Percentiles rank a stretch among this genome's conserved stretches.
Evolutionary conservation across 345 rosid species (phyloP).

Genomic region (Arabis alpina): DNA sequence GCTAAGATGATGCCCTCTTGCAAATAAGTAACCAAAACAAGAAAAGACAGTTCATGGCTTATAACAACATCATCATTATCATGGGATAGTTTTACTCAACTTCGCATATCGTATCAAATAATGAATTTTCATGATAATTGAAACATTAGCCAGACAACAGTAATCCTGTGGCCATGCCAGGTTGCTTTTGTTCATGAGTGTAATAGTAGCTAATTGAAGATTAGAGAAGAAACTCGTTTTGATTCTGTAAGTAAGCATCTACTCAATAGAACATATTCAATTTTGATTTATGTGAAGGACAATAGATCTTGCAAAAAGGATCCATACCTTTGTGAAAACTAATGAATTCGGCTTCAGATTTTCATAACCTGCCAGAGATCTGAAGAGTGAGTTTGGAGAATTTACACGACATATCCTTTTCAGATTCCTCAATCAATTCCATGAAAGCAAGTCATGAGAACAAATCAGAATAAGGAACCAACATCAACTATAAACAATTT

Average conservation of each 20-base stretch:
- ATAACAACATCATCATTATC: conserved; percentile 10
- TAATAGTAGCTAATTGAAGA: not conserved
- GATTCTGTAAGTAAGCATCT: not conserved
- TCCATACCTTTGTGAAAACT: conserved; percentile 3
- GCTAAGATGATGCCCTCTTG: conserved; percentile 11
- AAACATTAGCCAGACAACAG: not conserved
- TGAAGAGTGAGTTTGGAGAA: conserved; percentile 15
- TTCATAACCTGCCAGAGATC: conserved; percentile 8
- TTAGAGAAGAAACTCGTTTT: not conserved
- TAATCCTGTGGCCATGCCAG: conserved; percentile 2
- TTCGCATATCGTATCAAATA: not conserved
- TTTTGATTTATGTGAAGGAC: not conserved
- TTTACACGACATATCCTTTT: conserved; percentile 10
- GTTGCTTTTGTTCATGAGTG: not conserved
- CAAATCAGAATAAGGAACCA: conserved; percentile 17
- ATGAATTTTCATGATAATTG: not conserved
- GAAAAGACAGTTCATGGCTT: not conserved
- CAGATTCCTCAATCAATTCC: conserved; percentile 13
- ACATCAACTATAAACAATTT: not conserved
- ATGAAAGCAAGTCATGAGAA: conserved; percentile 25
- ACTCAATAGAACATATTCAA: not conserved
- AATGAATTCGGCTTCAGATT: not conserved
- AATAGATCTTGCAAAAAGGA: conserved; percentile 12
- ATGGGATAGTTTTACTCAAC: not conserved
- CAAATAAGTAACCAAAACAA: not conserved